phyloP scores from a whole-genome alignment of 805 yeast genomes.

The Nadsonia fulvescens region DNA sequence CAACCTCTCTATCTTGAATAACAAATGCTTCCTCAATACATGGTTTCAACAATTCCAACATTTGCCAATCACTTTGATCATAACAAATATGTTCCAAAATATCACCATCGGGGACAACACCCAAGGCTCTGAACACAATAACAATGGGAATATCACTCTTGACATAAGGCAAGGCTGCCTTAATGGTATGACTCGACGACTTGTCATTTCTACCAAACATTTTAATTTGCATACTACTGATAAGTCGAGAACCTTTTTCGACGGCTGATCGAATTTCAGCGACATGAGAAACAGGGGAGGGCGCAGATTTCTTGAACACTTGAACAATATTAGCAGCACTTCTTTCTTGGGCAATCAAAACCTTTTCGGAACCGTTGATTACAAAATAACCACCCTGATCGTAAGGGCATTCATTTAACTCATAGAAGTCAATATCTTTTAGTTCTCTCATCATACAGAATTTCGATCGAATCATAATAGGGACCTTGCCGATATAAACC shows the following conservation, averaged over 20 bases:
- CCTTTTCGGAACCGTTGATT: slow-evolving; percentile 96
- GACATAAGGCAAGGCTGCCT: slow-evolving; percentile 90
- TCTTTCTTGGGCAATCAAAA: slow-evolving; percentile 94
- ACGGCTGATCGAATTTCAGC: slow-evolving; percentile 95
- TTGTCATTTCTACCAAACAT: slow-evolving; percentile 67
- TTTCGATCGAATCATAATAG: slow-evolving; percentile 93
- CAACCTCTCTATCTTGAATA: slow-evolving; percentile 95
- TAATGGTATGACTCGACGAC: slow-evolving; percentile 42
- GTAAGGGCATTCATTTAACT: slow-evolving; percentile 93
- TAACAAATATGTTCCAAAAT: slow-evolving; percentile 95
- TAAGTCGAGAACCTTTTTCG: slow-evolving; percentile 92
- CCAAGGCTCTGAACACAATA: slow-evolving; percentile 91
- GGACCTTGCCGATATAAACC: slow-evolving; percentile 91
- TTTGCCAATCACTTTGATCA: slow-evolving; percentile 97
- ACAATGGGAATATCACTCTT: slow-evolving; percentile 95
- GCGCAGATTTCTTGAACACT: slow-evolving; percentile 94
- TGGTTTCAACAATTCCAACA: slow-evolving; percentile 97
- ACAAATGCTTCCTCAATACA: slow-evolving; percentile 98
- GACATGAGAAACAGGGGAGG: slow-evolving; percentile 86
- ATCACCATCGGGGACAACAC: slow-evolving; percentile 98
- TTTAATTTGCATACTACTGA: slow-evolving; percentile 86
- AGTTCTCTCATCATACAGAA: slow-evolving; percentile 84
- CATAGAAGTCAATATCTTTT: slow-evolving; percentile 84
- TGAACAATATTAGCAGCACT: slow-evolving; percentile 97
- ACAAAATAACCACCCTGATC: slow-evolving; percentile 99